Conservation (phyloP, 2,329 filamentous ascomycete genomes). For the Elsinoe fawcettii region DNA sequence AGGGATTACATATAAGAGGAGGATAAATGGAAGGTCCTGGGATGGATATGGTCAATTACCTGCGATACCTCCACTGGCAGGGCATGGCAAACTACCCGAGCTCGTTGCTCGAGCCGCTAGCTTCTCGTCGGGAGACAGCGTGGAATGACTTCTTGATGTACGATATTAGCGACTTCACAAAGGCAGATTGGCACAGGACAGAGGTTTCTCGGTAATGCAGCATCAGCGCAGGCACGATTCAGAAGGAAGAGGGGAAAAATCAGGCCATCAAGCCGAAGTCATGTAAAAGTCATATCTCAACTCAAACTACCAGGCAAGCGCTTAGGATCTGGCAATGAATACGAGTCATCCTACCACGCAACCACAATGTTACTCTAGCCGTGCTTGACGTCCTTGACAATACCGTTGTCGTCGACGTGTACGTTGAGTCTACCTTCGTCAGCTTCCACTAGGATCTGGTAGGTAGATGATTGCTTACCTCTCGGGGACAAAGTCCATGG, state of each 20-base stretch:
- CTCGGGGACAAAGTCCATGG: conserved; percentile 42
- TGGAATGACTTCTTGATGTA: neutral
- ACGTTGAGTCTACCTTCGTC: conserved; percentile 36
- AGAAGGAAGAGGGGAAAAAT: neutral
- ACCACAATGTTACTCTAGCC: conserved; percentile 28
- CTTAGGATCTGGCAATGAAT: neutral
- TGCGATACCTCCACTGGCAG: neutral
- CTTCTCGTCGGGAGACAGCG: too few relatives aligned
- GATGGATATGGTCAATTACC: neutral
- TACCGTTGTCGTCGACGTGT: conserved; percentile 42
- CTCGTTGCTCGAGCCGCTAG: too few relatives aligned
- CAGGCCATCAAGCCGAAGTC: neutral
- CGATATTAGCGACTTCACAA: neutral
- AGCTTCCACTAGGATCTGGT: neutral
- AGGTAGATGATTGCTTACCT: conserved; percentile 24
- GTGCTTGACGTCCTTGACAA: conserved; percentile 41
- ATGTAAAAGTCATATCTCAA: conserved; percentile 12
- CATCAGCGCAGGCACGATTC: neutral
- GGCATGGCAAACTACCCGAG: too few relatives aligned
- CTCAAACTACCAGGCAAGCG: conserved; percentile 6
- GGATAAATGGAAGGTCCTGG: neutral
- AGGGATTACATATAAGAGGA: conserved; percentile 68
- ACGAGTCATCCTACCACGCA: neutral
- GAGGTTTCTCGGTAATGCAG: neutral
- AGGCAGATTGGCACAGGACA: neutral